phyloP scores from a whole-genome alignment of 23 red algal species.

The Rhodosorus marinus region DNA sequence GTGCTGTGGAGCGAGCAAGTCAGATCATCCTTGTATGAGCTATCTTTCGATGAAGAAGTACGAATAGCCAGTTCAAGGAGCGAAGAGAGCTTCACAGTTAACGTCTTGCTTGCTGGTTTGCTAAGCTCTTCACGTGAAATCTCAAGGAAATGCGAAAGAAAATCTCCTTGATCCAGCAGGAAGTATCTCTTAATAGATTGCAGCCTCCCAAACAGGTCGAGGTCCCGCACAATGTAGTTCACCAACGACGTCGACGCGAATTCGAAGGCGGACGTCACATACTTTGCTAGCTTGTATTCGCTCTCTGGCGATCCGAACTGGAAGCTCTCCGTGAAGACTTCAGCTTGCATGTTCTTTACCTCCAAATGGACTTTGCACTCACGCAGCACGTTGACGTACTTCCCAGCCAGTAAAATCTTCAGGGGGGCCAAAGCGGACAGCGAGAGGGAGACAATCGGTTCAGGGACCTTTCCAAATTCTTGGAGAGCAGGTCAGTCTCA shows the following conservation, averaged over 20 bases:
- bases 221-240: slow-evolving; percentile 8
- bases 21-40: too few species aligned
- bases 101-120: slow-evolving; percentile 11
- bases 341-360: background rate
- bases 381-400: slow-evolving; percentile 42
- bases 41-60: slow-evolving; percentile 1
- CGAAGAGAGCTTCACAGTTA: slow-evolving; percentile 14
- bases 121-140: slow-evolving; percentile 15
- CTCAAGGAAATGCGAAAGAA: slow-evolving; percentile 35
- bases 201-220: slow-evolving; percentile 10
- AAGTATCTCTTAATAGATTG: slow-evolving; percentile 17
- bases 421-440: too few species aligned
- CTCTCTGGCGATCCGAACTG: background rate
- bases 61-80: slow-evolving; percentile 32
- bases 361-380: slow-evolving; percentile 8
- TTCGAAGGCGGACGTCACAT: background rate
- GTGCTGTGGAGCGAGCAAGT: too few species aligned
- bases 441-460: too few species aligned
- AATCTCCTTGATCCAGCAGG: slow-evolving; percentile 25
- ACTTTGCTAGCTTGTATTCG: background rate
- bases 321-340: too few species aligned
- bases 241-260: slow-evolving; percentile 12
- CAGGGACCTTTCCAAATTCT: too few species aligned
- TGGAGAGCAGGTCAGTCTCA: too few species aligned
- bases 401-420: slow-evolving; percentile 34